Evolutionary conservation across 1,284 basidiomycete genomes (phyloP).

Genomic region (Phellinidium pouzarii): DNA sequence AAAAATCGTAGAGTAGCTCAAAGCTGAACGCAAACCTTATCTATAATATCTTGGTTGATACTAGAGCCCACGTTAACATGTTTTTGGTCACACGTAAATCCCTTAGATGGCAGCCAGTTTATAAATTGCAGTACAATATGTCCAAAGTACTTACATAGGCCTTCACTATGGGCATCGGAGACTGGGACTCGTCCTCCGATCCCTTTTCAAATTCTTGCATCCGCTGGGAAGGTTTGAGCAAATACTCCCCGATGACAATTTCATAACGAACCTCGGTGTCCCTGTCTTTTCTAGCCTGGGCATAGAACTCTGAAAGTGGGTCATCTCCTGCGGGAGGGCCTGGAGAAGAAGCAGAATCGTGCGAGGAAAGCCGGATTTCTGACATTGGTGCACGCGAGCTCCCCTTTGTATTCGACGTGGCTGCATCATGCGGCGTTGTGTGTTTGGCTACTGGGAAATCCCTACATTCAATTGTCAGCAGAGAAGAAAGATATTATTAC

Average conservation of each 20-base stretch:
- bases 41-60: constrained; percentile 60
- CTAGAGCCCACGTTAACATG: constrained; percentile 28
- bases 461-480: constrained; percentile 2
- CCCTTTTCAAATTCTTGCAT: neutral
- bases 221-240: neutral
- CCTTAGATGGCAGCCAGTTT: constrained; percentile 29
- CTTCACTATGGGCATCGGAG: neutral
- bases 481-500: neutral
- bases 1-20: neutral
- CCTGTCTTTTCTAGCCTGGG: constrained; percentile 42
- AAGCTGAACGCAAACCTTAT: constrained; percentile 41
- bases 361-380: neutral
- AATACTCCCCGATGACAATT: neutral
- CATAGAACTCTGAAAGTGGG: constrained; percentile 58
- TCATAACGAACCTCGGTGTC: constrained; percentile 27
- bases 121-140: neutral
- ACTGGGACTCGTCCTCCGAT: neutral
- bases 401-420: no score
- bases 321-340: constrained; percentile 29
- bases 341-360: neutral
- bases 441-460: constrained; percentile 6
- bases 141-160: neutral
- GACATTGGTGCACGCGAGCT: neutral
- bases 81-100: constrained; percentile 56
- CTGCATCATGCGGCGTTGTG: neutral